A percentile compares a stretch with the other conserved stretches of the same genome.
These are phyloP conservation scores for Bipolaris cookei DNA, from an alignment of 2,329 filamentous ascomycete genomes.

Conservation along the genomic window DNA sequence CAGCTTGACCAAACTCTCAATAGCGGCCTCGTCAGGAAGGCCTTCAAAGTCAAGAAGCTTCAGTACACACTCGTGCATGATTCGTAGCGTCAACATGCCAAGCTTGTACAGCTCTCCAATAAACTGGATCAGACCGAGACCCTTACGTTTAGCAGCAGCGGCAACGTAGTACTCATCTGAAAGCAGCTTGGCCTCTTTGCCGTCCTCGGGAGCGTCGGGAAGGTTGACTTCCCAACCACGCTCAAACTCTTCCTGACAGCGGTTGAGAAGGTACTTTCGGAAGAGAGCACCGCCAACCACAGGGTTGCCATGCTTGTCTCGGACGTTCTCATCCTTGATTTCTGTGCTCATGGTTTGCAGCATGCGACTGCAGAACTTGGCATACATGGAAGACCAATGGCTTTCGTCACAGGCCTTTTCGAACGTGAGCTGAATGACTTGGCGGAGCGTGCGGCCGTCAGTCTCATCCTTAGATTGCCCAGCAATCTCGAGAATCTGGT, in stretches of 20 bases:
- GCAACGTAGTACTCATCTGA: constrained; percentile 97
- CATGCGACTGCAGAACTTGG: constrained; percentile 98
- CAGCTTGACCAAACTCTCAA: constrained; percentile 93
- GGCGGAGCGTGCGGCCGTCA: constrained; percentile 91
- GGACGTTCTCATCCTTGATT: constrained; percentile 93
- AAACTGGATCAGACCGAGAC: constrained; percentile 97
- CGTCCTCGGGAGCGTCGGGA: constrained; percentile 74
- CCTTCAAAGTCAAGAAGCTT: constrained; percentile 96
- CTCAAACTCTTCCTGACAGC: constrained; percentile 98
- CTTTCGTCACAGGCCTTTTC: constrained; percentile 99
- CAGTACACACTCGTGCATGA: constrained; percentile 99
- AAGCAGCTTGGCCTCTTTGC: constrained; percentile 85
- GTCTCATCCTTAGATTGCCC: constrained; percentile 94
- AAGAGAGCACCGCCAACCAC: constrained; percentile 93
- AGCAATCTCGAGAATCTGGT: constrained; percentile 90
- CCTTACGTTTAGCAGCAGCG: constrained; percentile 92
- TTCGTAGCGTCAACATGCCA: constrained; percentile 96
- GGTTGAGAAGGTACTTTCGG: constrained; percentile 97
- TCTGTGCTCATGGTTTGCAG: constrained; percentile 82
- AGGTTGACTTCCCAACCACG: constrained; percentile 94
- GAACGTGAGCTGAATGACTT: constrained; percentile 98
- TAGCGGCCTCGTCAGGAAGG: constrained; percentile 90
- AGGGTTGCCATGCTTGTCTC: constrained; percentile 85
- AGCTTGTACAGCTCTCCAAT: constrained; percentile 99
- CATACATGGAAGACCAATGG: constrained; percentile 99